Percentiles rank a stretch among this genome's conserved stretches.
phyloP scores from a whole-genome alignment of 2,329 filamentous ascomycete genomes.

The Saccharata proteae region DNA sequence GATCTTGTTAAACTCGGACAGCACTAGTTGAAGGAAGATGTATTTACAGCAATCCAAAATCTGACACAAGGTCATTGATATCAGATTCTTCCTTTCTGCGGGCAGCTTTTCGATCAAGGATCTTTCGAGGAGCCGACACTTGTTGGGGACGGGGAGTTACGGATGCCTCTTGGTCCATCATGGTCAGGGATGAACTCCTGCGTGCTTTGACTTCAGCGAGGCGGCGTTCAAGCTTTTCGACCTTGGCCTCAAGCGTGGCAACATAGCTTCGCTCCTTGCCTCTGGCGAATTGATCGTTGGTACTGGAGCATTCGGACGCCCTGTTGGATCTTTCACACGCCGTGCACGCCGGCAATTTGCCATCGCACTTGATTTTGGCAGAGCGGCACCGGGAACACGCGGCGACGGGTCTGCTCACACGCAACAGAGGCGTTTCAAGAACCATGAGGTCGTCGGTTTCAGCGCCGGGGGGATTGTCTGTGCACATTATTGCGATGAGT shows the following conservation, averaged over 20 bases:
- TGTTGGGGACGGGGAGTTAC: slow-evolving; percentile 37
- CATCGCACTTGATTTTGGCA: slow-evolving; percentile 96
- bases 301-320: slow-evolving; percentile 77
- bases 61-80: slow-evolving; percentile 83
- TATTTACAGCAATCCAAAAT: slow-evolving; percentile 78
- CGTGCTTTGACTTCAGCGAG: slow-evolving; percentile 53
- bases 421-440: slow-evolving; percentile 47
- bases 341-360: slow-evolving; percentile 87
- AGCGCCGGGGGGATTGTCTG: too few species aligned
- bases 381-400: slow-evolving; percentile 74
- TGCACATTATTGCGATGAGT: too few species aligned
- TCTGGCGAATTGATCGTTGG: slow-evolving; percentile 88
- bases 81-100: slow-evolving; percentile 62
- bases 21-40: slow-evolving; percentile 10
- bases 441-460: slow-evolving; percentile 29
- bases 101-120: slow-evolving; percentile 30
- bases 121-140: too few species aligned
- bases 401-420: slow-evolving; percentile 66
- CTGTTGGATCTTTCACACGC: slow-evolving; percentile 88
- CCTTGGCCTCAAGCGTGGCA: slow-evolving; percentile 79
- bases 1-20: too few species aligned
- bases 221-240: slow-evolving; percentile 75
- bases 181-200: slow-evolving; percentile 57
- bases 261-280: slow-evolving; percentile 97
- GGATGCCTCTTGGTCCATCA: slow-evolving; percentile 46